Conservation (phyloP, 768 basidiomycete genomes). For the Sarcodon sp. region DNA sequence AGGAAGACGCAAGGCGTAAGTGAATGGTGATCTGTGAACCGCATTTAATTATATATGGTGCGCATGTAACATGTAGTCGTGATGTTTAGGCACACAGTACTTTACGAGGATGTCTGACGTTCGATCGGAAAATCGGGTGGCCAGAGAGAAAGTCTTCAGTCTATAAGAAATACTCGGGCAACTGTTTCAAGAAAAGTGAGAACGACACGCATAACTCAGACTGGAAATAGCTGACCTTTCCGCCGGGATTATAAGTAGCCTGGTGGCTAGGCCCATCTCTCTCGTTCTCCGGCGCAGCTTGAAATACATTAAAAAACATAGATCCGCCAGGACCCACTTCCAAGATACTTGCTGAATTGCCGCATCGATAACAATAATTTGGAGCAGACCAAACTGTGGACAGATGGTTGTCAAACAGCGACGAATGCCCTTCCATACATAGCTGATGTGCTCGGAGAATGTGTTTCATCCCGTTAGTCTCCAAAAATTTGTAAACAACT, state of each 20-base stretch:
- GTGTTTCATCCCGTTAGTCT: slow-evolving; percentile 92
- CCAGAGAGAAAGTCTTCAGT: neutral
- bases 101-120: neutral
- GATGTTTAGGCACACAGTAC: slow-evolving; percentile 3
- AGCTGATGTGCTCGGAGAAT: slow-evolving; percentile 97
- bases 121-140: too few relatives aligned
- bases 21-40: neutral
- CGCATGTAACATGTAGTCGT: neutral
- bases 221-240: slow-evolving; percentile 38
- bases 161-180: slow-evolving; percentile 72
- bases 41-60: neutral
- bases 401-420: slow-evolving; percentile 90
- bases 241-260: slow-evolving; percentile 53
- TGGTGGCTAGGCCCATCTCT: slow-evolving; percentile 80
- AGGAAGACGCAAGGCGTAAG: slow-evolving; percentile 22
- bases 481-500: slow-evolving; percentile 94
- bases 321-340: slow-evolving; percentile 85
- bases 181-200: slow-evolving; percentile 22
- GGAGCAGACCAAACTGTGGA: slow-evolving; percentile 99
- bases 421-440: slow-evolving; percentile 99
- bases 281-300: slow-evolving; percentile 97
- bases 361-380: slow-evolving; percentile 98
- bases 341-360: slow-evolving; percentile 91
- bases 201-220: slow-evolving; percentile 2
- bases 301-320: slow-evolving; percentile 96